These are phyloP conservation scores for Tubosaeta sp. DNA, from an alignment of 768 basidiomycete species.

Conservation along the genomic window DNA sequence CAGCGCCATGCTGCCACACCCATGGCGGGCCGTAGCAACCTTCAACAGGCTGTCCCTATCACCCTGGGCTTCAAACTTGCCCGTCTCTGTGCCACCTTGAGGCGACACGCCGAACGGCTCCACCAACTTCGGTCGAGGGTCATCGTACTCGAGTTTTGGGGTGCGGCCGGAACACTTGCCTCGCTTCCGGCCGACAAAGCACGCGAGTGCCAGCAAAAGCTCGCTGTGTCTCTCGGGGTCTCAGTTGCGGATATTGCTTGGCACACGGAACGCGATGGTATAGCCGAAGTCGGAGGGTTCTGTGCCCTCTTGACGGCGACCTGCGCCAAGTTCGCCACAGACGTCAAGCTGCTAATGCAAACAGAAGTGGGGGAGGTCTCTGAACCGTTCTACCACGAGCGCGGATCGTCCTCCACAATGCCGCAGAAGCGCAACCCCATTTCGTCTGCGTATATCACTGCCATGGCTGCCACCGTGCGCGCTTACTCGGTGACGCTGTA, in stretches of 20 bases:
- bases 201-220: conserved; percentile 22
- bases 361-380: conserved; percentile 44
- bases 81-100: conserved; percentile 40
- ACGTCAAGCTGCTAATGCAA: conserved; percentile 45
- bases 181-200: conserved; percentile 37
- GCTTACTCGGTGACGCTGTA: conserved; percentile 38
- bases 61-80: conserved; percentile 46
- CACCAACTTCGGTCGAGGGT: conserved; percentile 35
- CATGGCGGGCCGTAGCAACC: conserved; percentile 45
- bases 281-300: conserved; percentile 41
- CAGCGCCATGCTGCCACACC: conserved; percentile 34
- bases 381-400: conserved; percentile 41
- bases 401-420: conserved; percentile 48
- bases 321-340: conserved; percentile 43
- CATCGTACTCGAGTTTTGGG: conserved; percentile 41
- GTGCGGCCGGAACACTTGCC: conserved; percentile 44
- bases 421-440: conserved; percentile 49
- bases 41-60: conserved; percentile 48
- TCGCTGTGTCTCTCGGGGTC: conserved; percentile 18
- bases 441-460: conserved; percentile 41
- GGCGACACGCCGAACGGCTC: conserved; percentile 37
- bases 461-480: conserved; percentile 39
- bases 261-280: conserved; percentile 43
- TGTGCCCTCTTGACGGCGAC: conserved; percentile 43
- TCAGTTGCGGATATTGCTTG: conserved; percentile 27